Percentiles rank a stretch among this genome's conserved stretches.
Conservation (phyloP, 805 yeast species). For the Saturnispora sanitii region DNA sequence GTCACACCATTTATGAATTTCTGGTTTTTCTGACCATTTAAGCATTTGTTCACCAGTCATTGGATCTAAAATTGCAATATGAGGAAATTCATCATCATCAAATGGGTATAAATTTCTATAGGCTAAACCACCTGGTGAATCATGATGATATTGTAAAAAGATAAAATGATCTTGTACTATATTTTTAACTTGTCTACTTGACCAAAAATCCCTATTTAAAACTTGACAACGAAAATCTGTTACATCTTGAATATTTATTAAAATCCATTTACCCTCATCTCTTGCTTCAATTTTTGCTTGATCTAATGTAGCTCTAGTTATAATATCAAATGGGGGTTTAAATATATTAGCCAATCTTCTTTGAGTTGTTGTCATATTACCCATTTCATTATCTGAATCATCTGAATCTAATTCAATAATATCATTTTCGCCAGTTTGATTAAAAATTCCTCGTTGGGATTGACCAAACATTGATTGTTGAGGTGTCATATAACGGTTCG, state of each 20-base stretch:
- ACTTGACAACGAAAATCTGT: conserved; percentile 83
- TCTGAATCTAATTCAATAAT: conserved; percentile 27
- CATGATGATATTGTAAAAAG: conserved; percentile 77
- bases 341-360: conserved; percentile 71
- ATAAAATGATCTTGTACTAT: conserved; percentile 59
- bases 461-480: conserved; percentile 39
- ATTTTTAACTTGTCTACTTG: conserved; percentile 52
- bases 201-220: conserved; percentile 90
- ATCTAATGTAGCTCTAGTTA: conserved; percentile 58
- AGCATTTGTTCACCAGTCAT: conserved; percentile 86
- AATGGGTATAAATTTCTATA: conserved; percentile 69
- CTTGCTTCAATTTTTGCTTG: conserved; percentile 64
- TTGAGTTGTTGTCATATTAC: conserved; percentile 35
- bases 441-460: conserved; percentile 45
- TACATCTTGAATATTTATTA: conserved; percentile 80
- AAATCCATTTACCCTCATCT: conserved; percentile 61
- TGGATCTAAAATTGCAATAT: conserved; percentile 87
- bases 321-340: conserved; percentile 89
- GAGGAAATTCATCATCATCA: conserved; percentile 57
- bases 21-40: conserved; percentile 68
- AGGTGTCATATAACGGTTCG: conserved; percentile 10
- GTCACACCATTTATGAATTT: conserved; percentile 46
- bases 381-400: conserved; percentile 31
- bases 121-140: conserved; percentile 62
- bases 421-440: conserved; percentile 39